Evolutionary conservation across 2,329 filamentous ascomycete genomes (phyloP), one percentile per base, ranked within the genome.

Genomic region (Cordyceps farinosa): DNA sequence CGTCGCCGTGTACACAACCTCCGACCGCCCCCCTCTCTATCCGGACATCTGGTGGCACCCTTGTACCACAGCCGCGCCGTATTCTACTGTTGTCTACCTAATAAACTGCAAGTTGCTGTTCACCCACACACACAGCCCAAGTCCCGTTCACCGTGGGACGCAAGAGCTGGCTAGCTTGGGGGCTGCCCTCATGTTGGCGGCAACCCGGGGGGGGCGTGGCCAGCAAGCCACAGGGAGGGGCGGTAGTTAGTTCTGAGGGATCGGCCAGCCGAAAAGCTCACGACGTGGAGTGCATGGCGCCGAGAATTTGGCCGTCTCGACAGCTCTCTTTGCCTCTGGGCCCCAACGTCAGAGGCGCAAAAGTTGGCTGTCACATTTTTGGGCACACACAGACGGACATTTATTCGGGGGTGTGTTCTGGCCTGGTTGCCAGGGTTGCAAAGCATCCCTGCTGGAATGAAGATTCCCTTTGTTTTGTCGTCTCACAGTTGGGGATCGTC

Each of bases 271-370:
- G 42, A 53, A 52, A 55, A 38, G 51, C 58, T 59, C 48, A 50
- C 58, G 57, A 62, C 51, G 53, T 59, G 53, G 54, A 59, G 63
- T 63, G 66, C 66, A 68, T 68, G 66, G 59, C 66, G 65, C 67
- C 67, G 67, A 68, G 67, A 65, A 65, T 66, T 64, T 62, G 61
- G 61, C 67, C 67, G 67, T 58, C 32, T 22, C 22, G 29, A 11
- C 17, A 47, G 40, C 50, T 22, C 22, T 22, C 44, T 51, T 8
- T 50, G n/a, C 29, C 13, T 45, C 44, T 53, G 48, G 13, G 32
- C 13, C 48, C 34, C 13, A 61, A 47, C 40, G 58, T 47, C 58
- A 54, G 50, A 61, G 58, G 48, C 58, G 36, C 36, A 5, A 52
- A 9, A 6, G 27, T 45, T 38, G 15, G 22, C 30, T 34, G 36